Conservation (phyloP, 176 grass and related monocot species). For the Guadua angustifolia region DNA sequence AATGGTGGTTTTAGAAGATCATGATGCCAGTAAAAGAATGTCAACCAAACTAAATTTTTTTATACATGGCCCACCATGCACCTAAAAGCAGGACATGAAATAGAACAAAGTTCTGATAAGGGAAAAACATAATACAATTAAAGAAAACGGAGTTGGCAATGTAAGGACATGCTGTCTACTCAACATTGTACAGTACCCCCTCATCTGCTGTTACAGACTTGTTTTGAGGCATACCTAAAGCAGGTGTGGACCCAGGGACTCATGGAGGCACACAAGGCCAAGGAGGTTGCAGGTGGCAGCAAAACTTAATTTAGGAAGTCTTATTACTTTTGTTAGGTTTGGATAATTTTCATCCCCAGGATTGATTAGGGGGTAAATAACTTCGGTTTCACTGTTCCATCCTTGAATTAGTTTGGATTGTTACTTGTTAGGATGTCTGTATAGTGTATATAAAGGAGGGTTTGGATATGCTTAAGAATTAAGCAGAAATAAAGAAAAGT, state of each 20-base stretch:
- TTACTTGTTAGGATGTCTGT: background rate
- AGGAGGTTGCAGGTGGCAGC: too few species aligned
- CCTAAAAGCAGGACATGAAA: background rate
- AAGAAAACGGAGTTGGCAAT: background rate
- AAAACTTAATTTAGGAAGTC: background rate
- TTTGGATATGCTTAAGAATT: background rate
- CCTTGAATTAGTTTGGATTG: background rate
- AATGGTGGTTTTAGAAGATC: constrained; percentile 5
- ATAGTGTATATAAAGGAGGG: background rate
- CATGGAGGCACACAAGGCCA: too few species aligned
- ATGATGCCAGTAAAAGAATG: background rate
- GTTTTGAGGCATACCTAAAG: too few species aligned
- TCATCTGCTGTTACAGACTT: too few species aligned
- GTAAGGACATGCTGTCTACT: background rate
- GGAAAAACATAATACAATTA: background rate
- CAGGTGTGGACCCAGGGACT: too few species aligned
- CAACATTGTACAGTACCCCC: background rate
- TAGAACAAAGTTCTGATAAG: background rate
- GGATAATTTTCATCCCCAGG: background rate
- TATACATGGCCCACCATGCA: background rate
- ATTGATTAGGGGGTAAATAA: background rate
- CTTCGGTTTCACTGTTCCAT: too few species aligned
- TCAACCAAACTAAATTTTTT: constrained; percentile 6
- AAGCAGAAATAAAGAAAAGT: background rate
- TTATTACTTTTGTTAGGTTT: background rate